phyloP scores from a whole-genome alignment of 2,329 filamentous ascomycete genomes.

The Xylaria sp. region DNA sequence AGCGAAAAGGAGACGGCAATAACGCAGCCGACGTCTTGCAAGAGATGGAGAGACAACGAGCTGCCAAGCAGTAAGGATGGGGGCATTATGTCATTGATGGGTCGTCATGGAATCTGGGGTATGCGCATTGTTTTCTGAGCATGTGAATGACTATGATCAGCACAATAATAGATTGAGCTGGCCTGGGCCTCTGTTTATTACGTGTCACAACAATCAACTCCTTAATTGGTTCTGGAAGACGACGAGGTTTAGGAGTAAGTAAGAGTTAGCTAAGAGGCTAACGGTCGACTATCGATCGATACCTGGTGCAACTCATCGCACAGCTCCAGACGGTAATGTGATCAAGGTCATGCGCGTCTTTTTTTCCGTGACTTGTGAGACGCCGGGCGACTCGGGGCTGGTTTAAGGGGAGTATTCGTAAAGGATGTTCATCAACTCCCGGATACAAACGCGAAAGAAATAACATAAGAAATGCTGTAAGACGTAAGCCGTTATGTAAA shows the following conservation, averaged over 20 bases:
- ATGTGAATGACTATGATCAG: not conserved
- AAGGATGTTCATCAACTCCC: not conserved
- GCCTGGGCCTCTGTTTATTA: not conserved
- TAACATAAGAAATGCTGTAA: not conserved
- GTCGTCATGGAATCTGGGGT: not conserved
- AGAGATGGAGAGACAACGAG: conserved; percentile 61
- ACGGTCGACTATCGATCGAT: not conserved
- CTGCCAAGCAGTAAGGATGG: conserved; percentile 24
- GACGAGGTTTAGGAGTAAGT: not conserved
- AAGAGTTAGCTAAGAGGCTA: not conserved
- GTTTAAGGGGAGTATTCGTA: not conserved
- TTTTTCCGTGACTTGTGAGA: not conserved
- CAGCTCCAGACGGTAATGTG: not conserved
- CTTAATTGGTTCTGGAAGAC: not conserved
- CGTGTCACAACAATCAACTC: not conserved
- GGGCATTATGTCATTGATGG: not conserved
- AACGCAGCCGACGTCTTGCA: conserved; percentile 74
- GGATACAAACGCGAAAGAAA: not conserved
- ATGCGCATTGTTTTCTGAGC: not conserved
- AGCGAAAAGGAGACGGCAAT: conserved; percentile 73
- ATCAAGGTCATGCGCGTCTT: not conserved
- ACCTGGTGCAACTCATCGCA: not conserved
- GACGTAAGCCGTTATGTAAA: conserved; percentile 3
- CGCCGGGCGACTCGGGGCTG: not conserved
- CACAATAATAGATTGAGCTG: not conserved